Percentiles rank a stretch among this genome's conserved stretches.
Conservation (phyloP, 2,329 filamentous ascomycete genomes). For the Fusarium agapanthi region DNA sequence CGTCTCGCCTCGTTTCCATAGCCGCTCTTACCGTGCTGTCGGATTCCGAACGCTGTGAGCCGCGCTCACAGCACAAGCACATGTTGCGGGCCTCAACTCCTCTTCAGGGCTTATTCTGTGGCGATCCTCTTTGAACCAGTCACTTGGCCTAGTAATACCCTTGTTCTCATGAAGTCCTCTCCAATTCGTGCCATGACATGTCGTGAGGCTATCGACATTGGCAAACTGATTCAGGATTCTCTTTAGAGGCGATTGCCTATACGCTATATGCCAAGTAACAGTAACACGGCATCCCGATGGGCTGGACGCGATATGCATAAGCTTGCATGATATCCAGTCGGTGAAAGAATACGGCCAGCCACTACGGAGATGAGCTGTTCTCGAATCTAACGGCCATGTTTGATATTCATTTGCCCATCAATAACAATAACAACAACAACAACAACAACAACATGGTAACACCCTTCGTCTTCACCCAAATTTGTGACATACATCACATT, state of each 20-base stretch:
- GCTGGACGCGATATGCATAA: not conserved
- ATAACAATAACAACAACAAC: not conserved
- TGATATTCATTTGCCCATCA: not conserved
- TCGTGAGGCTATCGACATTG: constrained; percentile 12
- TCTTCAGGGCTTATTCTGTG: not conserved
- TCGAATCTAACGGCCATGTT: not conserved
- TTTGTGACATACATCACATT: not conserved
- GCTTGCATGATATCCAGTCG: constrained; percentile 3
- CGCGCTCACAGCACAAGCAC: not conserved
- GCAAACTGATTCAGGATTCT: not conserved
- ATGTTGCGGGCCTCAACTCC: not conserved
- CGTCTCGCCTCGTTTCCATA: constrained; percentile 8
- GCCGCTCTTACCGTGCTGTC: constrained; percentile 8
- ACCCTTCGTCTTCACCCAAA: not conserved
- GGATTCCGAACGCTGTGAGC: constrained; percentile 12
- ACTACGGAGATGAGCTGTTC: not conserved
- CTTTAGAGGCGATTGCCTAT: not conserved
- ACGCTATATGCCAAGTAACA: not conserved
- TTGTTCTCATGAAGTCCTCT: not conserved
- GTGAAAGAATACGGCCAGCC: constrained; percentile 6
- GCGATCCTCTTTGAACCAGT: not conserved
- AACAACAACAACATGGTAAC: not conserved
- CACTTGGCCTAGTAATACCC: not conserved
- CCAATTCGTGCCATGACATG: not conserved
- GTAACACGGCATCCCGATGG: constrained; percentile 25